Evolutionary conservation across 202 grass and related monocot species (phyloP).

Genomic region (Carex sylvatica): DNA sequence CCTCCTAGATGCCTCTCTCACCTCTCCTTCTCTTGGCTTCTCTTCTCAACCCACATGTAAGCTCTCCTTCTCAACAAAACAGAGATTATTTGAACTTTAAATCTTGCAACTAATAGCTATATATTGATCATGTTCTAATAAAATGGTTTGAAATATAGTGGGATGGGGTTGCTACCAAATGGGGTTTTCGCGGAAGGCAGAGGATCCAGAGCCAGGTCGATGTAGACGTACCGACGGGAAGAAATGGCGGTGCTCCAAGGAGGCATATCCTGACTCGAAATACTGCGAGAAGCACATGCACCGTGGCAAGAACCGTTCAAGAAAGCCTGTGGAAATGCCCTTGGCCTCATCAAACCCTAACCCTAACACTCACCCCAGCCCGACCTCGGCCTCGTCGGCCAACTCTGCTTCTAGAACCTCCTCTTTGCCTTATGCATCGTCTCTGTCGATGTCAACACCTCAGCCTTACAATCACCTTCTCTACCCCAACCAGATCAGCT

Average conservation of each 20-base stretch:
- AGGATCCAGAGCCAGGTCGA: conserved; percentile 86
- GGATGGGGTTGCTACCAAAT: conserved; percentile 79
- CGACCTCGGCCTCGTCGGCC: conserved; percentile 33
- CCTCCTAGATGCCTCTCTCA: conserved; percentile 69
- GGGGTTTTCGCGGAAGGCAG: conserved; percentile 70
- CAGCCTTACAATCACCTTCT: conserved; percentile 51
- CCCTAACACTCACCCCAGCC: conserved; percentile 24
- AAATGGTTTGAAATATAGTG: conserved; percentile 34
- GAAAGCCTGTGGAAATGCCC: conserved; percentile 99
- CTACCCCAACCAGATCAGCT: conserved; percentile 36
- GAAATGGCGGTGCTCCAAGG: conserved; percentile 97
- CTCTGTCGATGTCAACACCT: conserved; percentile 27
- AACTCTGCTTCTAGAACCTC: conserved; percentile 27
- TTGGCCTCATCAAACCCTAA: conserved; percentile 47
- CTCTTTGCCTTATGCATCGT: conserved; percentile 27
- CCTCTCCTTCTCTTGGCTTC: conserved; percentile 74
- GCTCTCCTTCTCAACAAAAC: not conserved
- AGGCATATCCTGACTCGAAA: conserved; percentile 88
- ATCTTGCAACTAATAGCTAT: not conserved
- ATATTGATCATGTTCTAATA: not conserved
- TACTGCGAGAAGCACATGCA: conserved; percentile 99
- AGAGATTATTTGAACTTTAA: not conserved
- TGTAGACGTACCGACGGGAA: conserved; percentile 90
- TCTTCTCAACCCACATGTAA: conserved; percentile 70
- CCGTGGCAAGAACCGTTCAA: conserved; percentile 98